Conservation (phyloP, 768 basidiomycete species). For the Mycena venus region DNA sequence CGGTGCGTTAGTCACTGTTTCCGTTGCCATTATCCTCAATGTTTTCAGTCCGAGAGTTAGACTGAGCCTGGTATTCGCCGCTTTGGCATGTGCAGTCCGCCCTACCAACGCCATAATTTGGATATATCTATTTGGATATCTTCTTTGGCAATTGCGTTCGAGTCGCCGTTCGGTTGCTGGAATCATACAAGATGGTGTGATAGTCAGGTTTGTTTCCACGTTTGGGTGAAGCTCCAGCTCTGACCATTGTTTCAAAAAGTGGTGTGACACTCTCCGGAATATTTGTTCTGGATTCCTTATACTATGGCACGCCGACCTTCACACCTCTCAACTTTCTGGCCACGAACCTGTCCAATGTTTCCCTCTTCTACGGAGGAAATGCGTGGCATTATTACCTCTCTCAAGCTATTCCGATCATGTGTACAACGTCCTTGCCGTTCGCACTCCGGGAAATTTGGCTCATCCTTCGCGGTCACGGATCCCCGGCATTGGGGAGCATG, state of each 20-base stretch:
- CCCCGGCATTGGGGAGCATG: conserved; percentile 57
- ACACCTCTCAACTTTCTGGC: conserved; percentile 87
- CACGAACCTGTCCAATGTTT: conserved; percentile 87
- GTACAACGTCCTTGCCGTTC: conserved; percentile 81
- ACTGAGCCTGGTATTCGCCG: conserved; percentile 69
- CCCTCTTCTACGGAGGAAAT: conserved; percentile 92
- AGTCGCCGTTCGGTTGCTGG: conserved; percentile 44
- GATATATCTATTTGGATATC: conserved; percentile 73
- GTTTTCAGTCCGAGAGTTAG: conserved; percentile 47
- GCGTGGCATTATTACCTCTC: conserved; percentile 91
- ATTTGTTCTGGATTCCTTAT: conserved; percentile 74
- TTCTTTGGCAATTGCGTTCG: conserved; percentile 68
- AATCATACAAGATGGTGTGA: conserved; percentile 54
- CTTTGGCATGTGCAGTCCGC: conserved; percentile 84
- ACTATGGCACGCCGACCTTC: conserved; percentile 75
- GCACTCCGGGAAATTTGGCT: conserved; percentile 70
- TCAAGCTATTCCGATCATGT: conserved; percentile 89
- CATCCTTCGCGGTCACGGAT: conserved; percentile 41
- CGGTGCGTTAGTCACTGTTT: conserved; percentile 42
- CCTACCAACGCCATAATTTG: conserved; percentile 93
- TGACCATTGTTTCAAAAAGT: conserved; percentile 44
- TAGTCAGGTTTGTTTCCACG: conserved; percentile 59
- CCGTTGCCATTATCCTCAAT: neutral
- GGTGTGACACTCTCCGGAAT: conserved; percentile 38
- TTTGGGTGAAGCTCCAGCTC: neutral